Evolutionary conservation across 1,284 basidiomycete genomes (phyloP), one percentile per base, ranked within the genome.

Genomic region (Ustilago curta): DNA sequence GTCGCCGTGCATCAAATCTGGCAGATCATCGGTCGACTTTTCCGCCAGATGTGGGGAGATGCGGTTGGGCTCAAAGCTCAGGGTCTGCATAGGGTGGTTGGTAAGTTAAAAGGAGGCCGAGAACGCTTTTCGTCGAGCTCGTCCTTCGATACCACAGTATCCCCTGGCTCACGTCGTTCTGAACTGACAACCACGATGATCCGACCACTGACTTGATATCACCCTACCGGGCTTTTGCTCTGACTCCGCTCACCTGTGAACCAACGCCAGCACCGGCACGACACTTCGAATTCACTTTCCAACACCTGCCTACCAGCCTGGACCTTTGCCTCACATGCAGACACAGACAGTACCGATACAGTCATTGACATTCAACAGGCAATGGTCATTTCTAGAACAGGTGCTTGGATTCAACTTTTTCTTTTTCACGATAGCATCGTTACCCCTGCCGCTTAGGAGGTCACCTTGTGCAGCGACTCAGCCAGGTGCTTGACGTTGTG

Each of bases 401-500:
- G 12, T 4, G 45, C 16, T 39, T 40, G 3, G 7, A 25, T 21
- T 19, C 9, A 16, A 19, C 32, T 43, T 55, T 40, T 48, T 37
- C n/a, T 47, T 23, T 18, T 11, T 12, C 12, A 23, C 18, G 12
- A 16, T 29, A 21, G 35, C 19, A 25, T 18, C 27, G 12, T 23
- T 5, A 25, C 39, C 12, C 11, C 21, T 16, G 11, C 14, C 35
- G 35, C 40, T 50, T 59, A 59, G 60, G 57, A 57, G 50, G 80
- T 83, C 29, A 83, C 83, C 71, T 79, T 75, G 79, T 83, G 77
- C 47, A 84, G 75, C 48, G 83, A 83, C 68, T 78, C 74, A 47
- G 83, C 76, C 25, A 84, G 78, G 70, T 84, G 83, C 67, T 72
- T 52, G 50, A 84, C 79, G 66, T 84, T 84, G 69, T 82, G 72